phyloP scores from a whole-genome alignment of 208 protist species.

The Acanthamoeba lenticulata region DNA sequence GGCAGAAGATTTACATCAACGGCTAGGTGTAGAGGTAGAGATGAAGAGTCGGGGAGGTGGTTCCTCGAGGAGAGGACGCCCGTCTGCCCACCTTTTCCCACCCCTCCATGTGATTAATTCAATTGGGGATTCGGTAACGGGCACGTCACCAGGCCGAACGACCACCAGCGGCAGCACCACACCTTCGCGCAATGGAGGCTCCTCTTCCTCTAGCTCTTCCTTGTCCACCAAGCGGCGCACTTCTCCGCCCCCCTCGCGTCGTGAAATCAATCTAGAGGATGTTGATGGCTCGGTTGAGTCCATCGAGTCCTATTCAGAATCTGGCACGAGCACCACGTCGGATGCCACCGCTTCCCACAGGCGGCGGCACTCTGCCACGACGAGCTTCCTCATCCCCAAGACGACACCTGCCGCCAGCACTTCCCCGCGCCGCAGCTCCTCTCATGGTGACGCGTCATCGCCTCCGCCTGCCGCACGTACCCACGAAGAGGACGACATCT shows the following conservation, averaged over 20 bases:
- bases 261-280: background rate
- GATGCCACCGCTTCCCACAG: too few relatives aligned
- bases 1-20: too few relatives aligned
- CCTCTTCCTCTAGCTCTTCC: background rate
- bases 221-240: background rate
- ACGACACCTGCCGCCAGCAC: background rate
- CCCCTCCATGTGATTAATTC: constrained; percentile 17
- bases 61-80: background rate
- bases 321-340: too few relatives aligned
- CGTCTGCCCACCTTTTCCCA: background rate
- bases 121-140: background rate
- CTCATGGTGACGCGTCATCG: too few relatives aligned
- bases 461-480: too few relatives aligned
- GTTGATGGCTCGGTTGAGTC: too few relatives aligned
- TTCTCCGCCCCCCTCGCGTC: background rate
- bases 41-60: background rate
- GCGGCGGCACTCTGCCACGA: too few relatives aligned
- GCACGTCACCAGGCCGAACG: background rate
- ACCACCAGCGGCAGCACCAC: background rate
- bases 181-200: background rate
- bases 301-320: too few relatives aligned
- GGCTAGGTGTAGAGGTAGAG: background rate
- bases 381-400: too few relatives aligned
- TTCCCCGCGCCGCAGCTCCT: background rate
- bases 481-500: background rate